These are phyloP conservation scores for Phaffia tasmanica DNA, from an alignment of 768 basidiomycete species.

Conservation along the genomic window DNA sequence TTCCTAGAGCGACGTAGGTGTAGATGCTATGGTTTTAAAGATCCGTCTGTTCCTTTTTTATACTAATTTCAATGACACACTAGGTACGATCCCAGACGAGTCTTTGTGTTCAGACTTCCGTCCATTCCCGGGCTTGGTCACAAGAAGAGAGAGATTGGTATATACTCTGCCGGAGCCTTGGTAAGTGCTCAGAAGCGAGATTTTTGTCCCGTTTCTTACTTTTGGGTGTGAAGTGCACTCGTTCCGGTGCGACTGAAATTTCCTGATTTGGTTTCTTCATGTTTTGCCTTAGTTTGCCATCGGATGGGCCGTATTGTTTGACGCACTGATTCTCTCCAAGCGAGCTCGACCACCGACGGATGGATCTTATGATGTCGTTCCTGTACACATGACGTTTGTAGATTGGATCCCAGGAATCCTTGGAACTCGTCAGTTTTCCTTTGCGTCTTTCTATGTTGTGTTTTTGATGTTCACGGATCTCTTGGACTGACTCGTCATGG, in stretches of 20 bases:
- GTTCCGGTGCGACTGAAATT: neutral
- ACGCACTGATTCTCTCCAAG: constrained; percentile 79
- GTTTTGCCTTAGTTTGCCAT: neutral
- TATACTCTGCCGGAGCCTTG: constrained; percentile 82
- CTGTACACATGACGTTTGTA: constrained; percentile 75
- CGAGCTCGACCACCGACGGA: constrained; percentile 68
- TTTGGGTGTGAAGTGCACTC: neutral
- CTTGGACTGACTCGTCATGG: no score
- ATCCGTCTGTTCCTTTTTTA: no score
- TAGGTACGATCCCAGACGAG: constrained; percentile 69
- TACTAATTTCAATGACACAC: no score
- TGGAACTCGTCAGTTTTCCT: constrained; percentile 49
- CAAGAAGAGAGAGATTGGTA: constrained; percentile 69
- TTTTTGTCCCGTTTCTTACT: neutral
- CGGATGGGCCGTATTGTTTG: constrained; percentile 53
- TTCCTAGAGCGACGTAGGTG: no score
- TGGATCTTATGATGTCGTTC: constrained; percentile 55
- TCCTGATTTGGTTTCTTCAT: constrained; percentile 11
- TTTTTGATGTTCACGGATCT: neutral
- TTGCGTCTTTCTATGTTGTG: neutral
- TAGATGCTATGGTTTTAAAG: no score
- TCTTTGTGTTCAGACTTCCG: constrained; percentile 68
- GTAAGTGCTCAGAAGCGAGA: constrained; percentile 47
- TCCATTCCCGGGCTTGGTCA: constrained; percentile 47
- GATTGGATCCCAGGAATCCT: constrained; percentile 98